These are phyloP conservation scores for Trametes maxima DNA, from an alignment of 768 basidiomycete genomes.

Conservation along the genomic window DNA sequence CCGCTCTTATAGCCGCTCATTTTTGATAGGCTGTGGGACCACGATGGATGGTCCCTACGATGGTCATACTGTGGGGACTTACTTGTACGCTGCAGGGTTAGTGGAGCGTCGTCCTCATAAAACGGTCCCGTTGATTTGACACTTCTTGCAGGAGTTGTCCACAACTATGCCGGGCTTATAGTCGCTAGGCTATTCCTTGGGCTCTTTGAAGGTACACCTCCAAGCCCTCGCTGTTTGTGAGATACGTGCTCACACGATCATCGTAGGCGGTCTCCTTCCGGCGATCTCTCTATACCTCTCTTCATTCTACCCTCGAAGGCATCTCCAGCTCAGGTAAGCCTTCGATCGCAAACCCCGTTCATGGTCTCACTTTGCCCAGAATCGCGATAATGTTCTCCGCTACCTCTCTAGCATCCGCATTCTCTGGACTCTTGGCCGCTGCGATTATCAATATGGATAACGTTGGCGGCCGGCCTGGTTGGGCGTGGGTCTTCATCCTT, in stretches of 20 bases:
- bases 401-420: slow-evolving; percentile 55
- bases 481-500: slow-evolving; percentile 71
- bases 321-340: slow-evolving; percentile 33
- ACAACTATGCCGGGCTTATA: slow-evolving; percentile 54
- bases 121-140: background rate
- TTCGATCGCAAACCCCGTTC: too few relatives aligned
- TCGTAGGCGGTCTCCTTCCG: slow-evolving; percentile 47
- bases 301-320: slow-evolving; percentile 32
- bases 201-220: slow-evolving; percentile 55
- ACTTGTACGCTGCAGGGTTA: slow-evolving; percentile 61
- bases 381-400: slow-evolving; percentile 47
- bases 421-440: slow-evolving; percentile 65
- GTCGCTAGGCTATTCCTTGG: slow-evolving; percentile 54
- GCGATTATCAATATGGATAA: slow-evolving; percentile 62
- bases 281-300: slow-evolving; percentile 33
- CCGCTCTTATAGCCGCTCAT: too few relatives aligned
- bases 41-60: slow-evolving; percentile 60
- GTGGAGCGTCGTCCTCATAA: background rate
- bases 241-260: slow-evolving; percentile 20
- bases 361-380: slow-evolving; percentile 5
- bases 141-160: slow-evolving; percentile 40
- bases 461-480: slow-evolving; percentile 53
- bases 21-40: slow-evolving; percentile 47
- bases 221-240: too few relatives aligned
- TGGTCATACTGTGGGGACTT: slow-evolving; percentile 72